Percentiles rank a stretch among this genome's conserved stretches.
Conservation (phyloP, 768 basidiomycete species). For the Kwoniella mangroviensis region DNA sequence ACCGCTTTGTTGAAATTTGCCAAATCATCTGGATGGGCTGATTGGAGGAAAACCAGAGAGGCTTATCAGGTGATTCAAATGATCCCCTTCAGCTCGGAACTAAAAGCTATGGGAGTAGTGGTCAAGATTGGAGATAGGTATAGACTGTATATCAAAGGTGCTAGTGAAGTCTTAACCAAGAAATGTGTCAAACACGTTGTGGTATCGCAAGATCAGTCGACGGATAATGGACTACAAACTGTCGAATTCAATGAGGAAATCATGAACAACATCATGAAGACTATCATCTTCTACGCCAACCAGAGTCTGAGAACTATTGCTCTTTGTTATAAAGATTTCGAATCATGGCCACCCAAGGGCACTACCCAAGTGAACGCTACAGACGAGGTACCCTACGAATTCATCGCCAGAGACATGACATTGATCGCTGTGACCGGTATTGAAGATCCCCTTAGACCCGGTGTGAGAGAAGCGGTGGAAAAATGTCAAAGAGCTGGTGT, state of each 20-base stretch:
- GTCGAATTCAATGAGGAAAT: constrained; percentile 69
- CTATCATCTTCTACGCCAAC: constrained; percentile 97
- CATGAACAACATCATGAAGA: constrained; percentile 78
- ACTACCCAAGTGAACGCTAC: constrained; percentile 22
- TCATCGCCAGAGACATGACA: constrained; percentile 73
- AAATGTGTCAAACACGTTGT: constrained; percentile 75
- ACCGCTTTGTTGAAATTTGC: constrained; percentile 86
- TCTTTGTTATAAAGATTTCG: constrained; percentile 86
- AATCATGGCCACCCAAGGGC: constrained; percentile 75
- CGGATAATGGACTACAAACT: constrained; percentile 63
- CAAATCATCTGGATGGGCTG: constrained; percentile 75
- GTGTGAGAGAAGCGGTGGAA: constrained; percentile 85
- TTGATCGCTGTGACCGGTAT: constrained; percentile 91
- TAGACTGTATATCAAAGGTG: constrained; percentile 87
- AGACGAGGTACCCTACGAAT: constrained; percentile 63
- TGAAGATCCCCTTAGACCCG: constrained; percentile 90
- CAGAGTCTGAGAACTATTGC: constrained; percentile 94
- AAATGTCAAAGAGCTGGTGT: constrained; percentile 90
- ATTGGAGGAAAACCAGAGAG: constrained; percentile 72
- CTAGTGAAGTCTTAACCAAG: constrained; percentile 87
- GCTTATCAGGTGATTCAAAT: constrained; percentile 72
- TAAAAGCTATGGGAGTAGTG: constrained; percentile 94
- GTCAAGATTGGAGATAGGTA: constrained; percentile 65
- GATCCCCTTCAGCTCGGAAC: constrained; percentile 90
- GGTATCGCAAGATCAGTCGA: constrained; percentile 59